Percentiles rank a stretch among this genome's conserved stretches.
These are phyloP conservation scores for Candida nemodendra DNA, from an alignment of 805 yeast genomes.

Conservation along the genomic window DNA sequence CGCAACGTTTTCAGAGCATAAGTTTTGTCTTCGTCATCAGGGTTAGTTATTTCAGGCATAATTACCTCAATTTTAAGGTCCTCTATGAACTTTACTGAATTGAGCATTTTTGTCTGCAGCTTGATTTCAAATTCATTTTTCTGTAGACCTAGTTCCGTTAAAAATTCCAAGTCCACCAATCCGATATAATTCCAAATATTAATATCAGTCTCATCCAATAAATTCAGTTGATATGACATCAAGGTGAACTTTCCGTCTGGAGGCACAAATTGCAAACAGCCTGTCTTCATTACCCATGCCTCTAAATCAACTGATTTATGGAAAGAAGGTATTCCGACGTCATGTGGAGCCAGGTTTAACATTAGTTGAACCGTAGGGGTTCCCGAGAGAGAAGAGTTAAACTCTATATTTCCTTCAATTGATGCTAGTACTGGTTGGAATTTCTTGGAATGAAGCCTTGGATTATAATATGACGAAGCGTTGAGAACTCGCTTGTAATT, in stretches of 20 bases:
- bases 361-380: constrained; percentile 66
- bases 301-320: constrained; percentile 66
- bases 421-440: constrained; percentile 44
- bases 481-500: constrained; percentile 4
- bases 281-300: constrained; percentile 47
- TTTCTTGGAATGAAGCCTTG: constrained; percentile 16
- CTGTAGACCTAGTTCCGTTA: constrained; percentile 49
- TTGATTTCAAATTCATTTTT: constrained; percentile 64
- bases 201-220: constrained; percentile 30
- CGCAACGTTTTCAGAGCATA: constrained; percentile 54
- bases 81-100: constrained; percentile 47
- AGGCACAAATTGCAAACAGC: constrained; percentile 67
- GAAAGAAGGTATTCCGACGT: constrained; percentile 58
- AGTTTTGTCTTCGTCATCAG: constrained; percentile 20
- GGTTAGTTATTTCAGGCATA: constrained; percentile 20
- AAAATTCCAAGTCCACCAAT: constrained; percentile 52
- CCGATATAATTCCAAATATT: constrained; percentile 42
- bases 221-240: constrained; percentile 61
- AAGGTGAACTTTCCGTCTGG: constrained; percentile 78
- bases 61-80: constrained; percentile 41
- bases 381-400: constrained; percentile 73
- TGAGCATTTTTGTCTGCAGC: constrained; percentile 45
- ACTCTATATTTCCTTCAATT: constrained; percentile 61
- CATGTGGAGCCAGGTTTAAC: constrained; percentile 46
- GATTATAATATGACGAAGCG: constrained; percentile 32